Percentiles rank a stretch among this genome's conserved stretches.
Evolutionary conservation across 495 filamentous ascomycete genomes (phyloP).

Genomic region (Talaromyces borbonicus): DNA sequence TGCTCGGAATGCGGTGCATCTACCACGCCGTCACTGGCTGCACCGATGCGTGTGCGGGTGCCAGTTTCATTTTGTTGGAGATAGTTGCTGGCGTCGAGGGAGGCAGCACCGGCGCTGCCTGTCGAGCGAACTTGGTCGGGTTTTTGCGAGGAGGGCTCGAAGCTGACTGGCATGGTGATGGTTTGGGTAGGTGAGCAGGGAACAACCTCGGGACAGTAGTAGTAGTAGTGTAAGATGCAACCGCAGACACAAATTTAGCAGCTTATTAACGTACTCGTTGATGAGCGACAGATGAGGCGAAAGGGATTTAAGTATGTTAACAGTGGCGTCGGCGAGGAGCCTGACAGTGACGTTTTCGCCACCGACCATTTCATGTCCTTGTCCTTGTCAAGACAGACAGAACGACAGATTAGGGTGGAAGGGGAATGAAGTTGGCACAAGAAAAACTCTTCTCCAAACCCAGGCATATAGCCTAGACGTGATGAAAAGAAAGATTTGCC

Average conservation of each 20-base stretch:
- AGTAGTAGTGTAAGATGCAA: too few relatives aligned
- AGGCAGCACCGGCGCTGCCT: constrained; percentile 11
- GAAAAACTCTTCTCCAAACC: constrained; percentile 40
- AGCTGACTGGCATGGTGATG: constrained; percentile 25
- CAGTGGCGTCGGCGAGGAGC: too few relatives aligned
- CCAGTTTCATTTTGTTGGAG: constrained; percentile 8
- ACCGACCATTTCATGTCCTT: too few relatives aligned
- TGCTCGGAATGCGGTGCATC: constrained; percentile 11
- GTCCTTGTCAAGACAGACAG: too few relatives aligned
- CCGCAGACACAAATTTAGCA: too few relatives aligned
- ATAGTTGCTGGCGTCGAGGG: constrained; percentile 10
- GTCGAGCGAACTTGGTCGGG: background rate
- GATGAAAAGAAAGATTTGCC: constrained; percentile 43
- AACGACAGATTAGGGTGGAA: too few relatives aligned
- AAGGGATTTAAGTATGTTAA: too few relatives aligned
- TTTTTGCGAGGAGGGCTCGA: constrained; percentile 8
- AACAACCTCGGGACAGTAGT: background rate
- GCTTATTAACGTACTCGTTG: too few relatives aligned
- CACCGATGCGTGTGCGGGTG: constrained; percentile 9
- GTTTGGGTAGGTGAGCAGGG: background rate
- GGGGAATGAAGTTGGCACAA: background rate
- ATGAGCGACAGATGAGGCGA: too few relatives aligned
- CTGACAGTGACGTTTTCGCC: too few relatives aligned
- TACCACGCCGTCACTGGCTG: constrained; percentile 9
- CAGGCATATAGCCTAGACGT: constrained; percentile 31